These are phyloP conservation scores for Cystoderma amianthinum DNA, from an alignment of 768 basidiomycete genomes.

Conservation along the genomic window DNA sequence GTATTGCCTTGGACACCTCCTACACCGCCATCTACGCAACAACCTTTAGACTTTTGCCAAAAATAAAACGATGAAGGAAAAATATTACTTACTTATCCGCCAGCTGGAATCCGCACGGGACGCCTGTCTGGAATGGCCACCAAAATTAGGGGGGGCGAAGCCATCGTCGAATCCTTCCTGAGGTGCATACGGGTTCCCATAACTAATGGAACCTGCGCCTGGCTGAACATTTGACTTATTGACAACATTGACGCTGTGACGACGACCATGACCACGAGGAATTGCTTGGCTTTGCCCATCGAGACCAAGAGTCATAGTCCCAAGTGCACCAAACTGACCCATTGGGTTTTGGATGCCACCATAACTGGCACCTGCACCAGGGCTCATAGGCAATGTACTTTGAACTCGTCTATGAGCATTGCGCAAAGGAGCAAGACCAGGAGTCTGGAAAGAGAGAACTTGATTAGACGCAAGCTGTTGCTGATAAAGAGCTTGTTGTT, in stretches of 20 bases:
- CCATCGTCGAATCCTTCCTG: slow-evolving; percentile 79
- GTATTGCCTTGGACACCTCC: slow-evolving; percentile 58
- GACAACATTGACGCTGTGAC: slow-evolving; percentile 89
- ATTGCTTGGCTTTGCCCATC: slow-evolving; percentile 61
- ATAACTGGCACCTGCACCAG: slow-evolving; percentile 37
- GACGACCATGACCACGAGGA: slow-evolving; percentile 79
- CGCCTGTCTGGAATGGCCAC: slow-evolving; percentile 67
- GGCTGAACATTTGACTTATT: slow-evolving; percentile 59
- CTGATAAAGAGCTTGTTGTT: slow-evolving; percentile 86
- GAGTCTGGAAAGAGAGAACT: slow-evolving; percentile 72
- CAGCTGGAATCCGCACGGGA: slow-evolving; percentile 80
- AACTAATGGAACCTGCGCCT: slow-evolving; percentile 40
- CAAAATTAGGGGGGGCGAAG: slow-evolving; percentile 52
- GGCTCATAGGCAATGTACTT: slow-evolving; percentile 66
- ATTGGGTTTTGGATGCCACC: slow-evolving; percentile 48
- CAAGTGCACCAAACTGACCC: slow-evolving; percentile 58
- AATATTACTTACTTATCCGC: slow-evolving; percentile 70
- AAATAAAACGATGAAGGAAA: neutral
- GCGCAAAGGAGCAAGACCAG: slow-evolving; percentile 64
- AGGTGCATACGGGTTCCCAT: slow-evolving; percentile 32
- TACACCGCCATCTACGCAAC: slow-evolving; percentile 62
- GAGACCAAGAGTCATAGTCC: slow-evolving; percentile 45
- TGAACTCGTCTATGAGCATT: slow-evolving; percentile 75
- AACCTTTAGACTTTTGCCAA: slow-evolving; percentile 7
- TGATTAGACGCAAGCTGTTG: slow-evolving; percentile 87